These are phyloP conservation scores for Daedaleopsis sinensis DNA, from an alignment of 768 basidiomycete species.

Conservation along the genomic window DNA sequence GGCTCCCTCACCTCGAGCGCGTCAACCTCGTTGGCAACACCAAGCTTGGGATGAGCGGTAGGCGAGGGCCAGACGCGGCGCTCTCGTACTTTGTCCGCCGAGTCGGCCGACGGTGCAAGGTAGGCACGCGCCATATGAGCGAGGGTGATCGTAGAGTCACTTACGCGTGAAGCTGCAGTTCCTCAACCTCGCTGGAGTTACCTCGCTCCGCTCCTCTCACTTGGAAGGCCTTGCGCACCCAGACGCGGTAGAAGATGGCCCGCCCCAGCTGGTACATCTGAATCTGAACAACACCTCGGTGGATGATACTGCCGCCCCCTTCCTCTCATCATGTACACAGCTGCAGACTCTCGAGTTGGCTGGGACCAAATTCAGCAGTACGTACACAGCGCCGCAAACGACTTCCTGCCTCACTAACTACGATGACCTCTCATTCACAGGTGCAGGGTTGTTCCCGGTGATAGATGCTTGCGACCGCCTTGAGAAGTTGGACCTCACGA, in stretches of 20 bases:
- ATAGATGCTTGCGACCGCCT: constrained; percentile 59
- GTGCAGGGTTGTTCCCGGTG: constrained; percentile 54
- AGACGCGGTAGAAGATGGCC: constrained; percentile 30
- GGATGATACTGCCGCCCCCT: constrained; percentile 57
- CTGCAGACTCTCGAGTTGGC: constrained; percentile 55
- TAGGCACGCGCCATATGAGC: constrained; percentile 24
- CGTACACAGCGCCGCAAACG: constrained; percentile 19
- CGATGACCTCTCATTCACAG: constrained; percentile 35
- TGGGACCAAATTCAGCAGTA: constrained; percentile 64
- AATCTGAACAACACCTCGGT: constrained; percentile 62
- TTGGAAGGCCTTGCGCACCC: constrained; percentile 50
- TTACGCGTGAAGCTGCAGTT: constrained; percentile 29
- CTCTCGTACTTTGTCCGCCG: constrained; percentile 49
- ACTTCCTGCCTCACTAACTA: not conserved
- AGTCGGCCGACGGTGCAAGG: constrained; percentile 65
- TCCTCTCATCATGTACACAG: constrained; percentile 51
- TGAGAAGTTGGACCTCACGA: constrained; percentile 61
- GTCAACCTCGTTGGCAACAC: constrained; percentile 67
- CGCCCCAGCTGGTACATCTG: constrained; percentile 49
- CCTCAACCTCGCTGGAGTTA: constrained; percentile 61
- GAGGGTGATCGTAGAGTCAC: not conserved
- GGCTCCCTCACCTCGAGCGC: constrained; percentile 45
- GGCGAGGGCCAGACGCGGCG: constrained; percentile 34
- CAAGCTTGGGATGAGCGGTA: constrained; percentile 50
- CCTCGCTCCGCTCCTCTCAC: constrained; percentile 51